Evolutionary conservation across 2,329 filamentous ascomycete genomes (phyloP), one percentile per base, ranked within the genome.

Genomic region (Ceratocystis alfenasii): DNA sequence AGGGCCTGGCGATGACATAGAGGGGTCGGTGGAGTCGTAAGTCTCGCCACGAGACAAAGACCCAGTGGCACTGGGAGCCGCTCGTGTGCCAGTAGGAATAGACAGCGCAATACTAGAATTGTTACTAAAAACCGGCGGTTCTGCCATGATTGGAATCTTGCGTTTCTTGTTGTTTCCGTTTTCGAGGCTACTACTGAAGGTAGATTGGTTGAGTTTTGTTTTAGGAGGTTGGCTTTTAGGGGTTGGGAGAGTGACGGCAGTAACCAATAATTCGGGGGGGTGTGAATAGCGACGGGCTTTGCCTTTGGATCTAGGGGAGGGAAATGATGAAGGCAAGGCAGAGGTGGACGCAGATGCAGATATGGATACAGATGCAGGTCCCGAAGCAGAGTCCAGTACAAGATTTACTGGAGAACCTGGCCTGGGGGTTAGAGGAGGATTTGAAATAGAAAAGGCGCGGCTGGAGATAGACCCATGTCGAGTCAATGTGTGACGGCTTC

Each of bases 101-200:
- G 55, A n/a, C 55, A 59, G 4, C 25, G 25, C 30, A 15, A 30
- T 28, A 20, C 25, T 30, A 25, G 55, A 7, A 15, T n/a, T 15
- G 12, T 20, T 59, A n/a, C 12, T 20, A 17, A 53, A 36, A 25
- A 36, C 20, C 5, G 41, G 28, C 15, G 85, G 80, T 71, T 89
- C 88, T 20, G 89, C 88, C 8, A 90, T 90, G 0, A 91, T 91
- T 0, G 94, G 94, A 46, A 99, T 97, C 77, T 99, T 99, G 70
- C 94, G 84, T 76, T 99, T 99, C 77, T 99, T 99, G 74, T 99
- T 99, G 75, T 96, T 97, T 45, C 90, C 95, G 72, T 97, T 97
- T 75, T 99, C 94, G 72, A 96, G 94, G 74, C 97, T 97, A 15
- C 92, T 91, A 74, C 97, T 93, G 10, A 84, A 78, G 2, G 87